These are phyloP conservation scores for Thraustochytrium striatum DNA, from an alignment of 352 stramenopile species.

Conservation along the genomic window DNA sequence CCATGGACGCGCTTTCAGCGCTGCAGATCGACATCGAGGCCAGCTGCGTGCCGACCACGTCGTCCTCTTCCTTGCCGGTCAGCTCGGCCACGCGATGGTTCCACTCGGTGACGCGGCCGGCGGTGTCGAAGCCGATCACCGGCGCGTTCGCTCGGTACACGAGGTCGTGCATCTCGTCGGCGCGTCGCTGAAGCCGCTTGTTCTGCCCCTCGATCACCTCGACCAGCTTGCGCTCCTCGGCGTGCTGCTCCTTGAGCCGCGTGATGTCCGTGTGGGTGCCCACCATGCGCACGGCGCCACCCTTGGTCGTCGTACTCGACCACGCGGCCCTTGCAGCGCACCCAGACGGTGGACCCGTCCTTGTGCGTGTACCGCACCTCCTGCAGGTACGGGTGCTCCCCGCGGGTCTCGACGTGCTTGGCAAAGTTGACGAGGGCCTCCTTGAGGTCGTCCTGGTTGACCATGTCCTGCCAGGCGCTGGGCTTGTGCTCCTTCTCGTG, in stretches of 20 bases:
- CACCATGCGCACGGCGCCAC: constrained; percentile 25
- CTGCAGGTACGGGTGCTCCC: constrained; percentile 25
- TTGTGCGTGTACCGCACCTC: constrained; percentile 40
- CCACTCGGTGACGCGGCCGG: constrained; percentile 40
- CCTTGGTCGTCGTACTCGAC: constrained; percentile 1
- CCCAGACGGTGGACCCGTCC: constrained; percentile 24
- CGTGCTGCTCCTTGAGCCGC: background rate
- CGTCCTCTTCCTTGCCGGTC: too few relatives aligned
- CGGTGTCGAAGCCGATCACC: constrained; percentile 24
- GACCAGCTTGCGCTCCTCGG: background rate
- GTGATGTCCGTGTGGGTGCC: constrained; percentile 41
- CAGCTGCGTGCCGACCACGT: too few relatives aligned
- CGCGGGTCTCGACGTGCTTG: constrained; percentile 17
- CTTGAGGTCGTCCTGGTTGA: constrained; percentile 19
- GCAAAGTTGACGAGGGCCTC: background rate
- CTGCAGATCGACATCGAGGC: too few relatives aligned
- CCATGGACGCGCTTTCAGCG: too few relatives aligned
- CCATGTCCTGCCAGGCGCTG: constrained; percentile 43
- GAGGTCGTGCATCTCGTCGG: background rate
- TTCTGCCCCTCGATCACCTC: constrained; percentile 10
- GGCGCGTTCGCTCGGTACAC: constrained; percentile 26
- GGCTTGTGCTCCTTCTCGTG: constrained; percentile 42
- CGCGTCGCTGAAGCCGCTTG: background rate
- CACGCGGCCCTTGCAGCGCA: constrained; percentile 38
- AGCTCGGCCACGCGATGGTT: constrained; percentile 41